These are phyloP conservation scores for Noccaea bulbosa DNA, from an alignment of 345 rosid species.

Conservation along the genomic window DNA sequence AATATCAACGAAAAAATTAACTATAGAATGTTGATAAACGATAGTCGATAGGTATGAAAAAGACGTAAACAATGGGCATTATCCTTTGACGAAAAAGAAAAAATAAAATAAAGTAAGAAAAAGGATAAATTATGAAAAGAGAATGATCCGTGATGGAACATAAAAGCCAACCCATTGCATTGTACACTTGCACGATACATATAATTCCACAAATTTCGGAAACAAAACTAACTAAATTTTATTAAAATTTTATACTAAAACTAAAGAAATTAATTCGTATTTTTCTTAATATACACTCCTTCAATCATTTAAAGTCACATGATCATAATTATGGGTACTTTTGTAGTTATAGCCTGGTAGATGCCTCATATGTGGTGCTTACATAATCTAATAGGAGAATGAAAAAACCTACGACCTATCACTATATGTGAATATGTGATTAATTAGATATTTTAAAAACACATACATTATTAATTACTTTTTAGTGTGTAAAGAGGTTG, in stretches of 20 bases:
- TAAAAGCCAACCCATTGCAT: constrained; percentile 37
- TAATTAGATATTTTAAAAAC: not conserved
- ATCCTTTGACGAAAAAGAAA: constrained; percentile 10
- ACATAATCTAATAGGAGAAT: not conserved
- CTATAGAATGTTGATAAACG: not conserved
- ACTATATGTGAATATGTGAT: not conserved
- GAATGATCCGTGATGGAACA: constrained; percentile 21
- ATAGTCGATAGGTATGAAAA: not conserved
- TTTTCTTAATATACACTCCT: not conserved
- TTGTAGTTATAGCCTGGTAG: constrained; percentile 4
- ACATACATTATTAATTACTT: not conserved
- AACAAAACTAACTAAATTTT: constrained; percentile 12
- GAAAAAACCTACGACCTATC: not conserved
- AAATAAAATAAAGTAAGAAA: not conserved
- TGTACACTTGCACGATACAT: constrained; percentile 36
- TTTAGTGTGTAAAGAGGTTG: not conserved
- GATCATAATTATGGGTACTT: constrained; percentile 15
- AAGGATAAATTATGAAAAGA: not conserved
- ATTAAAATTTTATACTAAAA: not conserved
- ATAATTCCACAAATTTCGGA: constrained; percentile 30
- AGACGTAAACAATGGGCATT: constrained; percentile 10
- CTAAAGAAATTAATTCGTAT: not conserved
- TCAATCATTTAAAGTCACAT: constrained; percentile 1
- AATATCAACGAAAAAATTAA: no score
- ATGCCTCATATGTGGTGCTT: constrained; percentile 2